Evolutionary conservation across 2,329 filamentous ascomycete species (phyloP).

Genomic region (Rutstroemia sp.): DNA sequence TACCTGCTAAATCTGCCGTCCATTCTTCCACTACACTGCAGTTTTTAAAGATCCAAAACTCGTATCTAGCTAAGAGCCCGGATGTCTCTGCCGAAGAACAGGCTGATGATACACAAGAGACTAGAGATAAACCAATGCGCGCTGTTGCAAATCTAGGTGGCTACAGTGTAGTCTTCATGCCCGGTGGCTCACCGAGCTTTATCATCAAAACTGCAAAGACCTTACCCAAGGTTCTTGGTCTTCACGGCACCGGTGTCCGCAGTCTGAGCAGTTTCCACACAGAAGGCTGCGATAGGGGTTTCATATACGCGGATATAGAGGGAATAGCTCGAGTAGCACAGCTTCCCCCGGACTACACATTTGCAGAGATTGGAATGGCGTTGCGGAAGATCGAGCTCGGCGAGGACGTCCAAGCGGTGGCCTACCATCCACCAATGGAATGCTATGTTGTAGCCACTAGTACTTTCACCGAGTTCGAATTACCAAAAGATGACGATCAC

Average conservation of each 20-base stretch:
- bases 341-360: slow-evolving; percentile 58
- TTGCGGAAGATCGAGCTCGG: slow-evolving; percentile 64
- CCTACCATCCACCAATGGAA: slow-evolving; percentile 68
- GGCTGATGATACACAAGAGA: slow-evolving; percentile 40
- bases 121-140: slow-evolving; percentile 36
- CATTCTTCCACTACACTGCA: slow-evolving; percentile 43
- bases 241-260: slow-evolving; percentile 61
- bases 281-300: slow-evolving; percentile 68
- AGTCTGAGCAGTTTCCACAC: slow-evolving; percentile 73
- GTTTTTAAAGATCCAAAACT: slow-evolving; percentile 70
- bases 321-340: slow-evolving; percentile 68
- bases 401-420: slow-evolving; percentile 62
- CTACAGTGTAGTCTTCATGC: slow-evolving; percentile 75
- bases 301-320: slow-evolving; percentile 70
- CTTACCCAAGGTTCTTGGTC: slow-evolving; percentile 63
- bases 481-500: slow-evolving; percentile 82
- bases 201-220: slow-evolving; percentile 76
- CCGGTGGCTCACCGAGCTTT: slow-evolving; percentile 73
- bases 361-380: slow-evolving; percentile 69
- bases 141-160: slow-evolving; percentile 57
- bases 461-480: slow-evolving; percentile 61
- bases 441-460: slow-evolving; percentile 74
- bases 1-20: slow-evolving; percentile 25
- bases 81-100: slow-evolving; percentile 41
- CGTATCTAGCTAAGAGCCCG: slow-evolving; percentile 52